Percentiles rank a stretch among this genome's conserved stretches.
These are phyloP conservation scores for Aspergillaceae sp. DNA, from an alignment of 2,329 filamentous ascomycete genomes.

Conservation along the genomic window DNA sequence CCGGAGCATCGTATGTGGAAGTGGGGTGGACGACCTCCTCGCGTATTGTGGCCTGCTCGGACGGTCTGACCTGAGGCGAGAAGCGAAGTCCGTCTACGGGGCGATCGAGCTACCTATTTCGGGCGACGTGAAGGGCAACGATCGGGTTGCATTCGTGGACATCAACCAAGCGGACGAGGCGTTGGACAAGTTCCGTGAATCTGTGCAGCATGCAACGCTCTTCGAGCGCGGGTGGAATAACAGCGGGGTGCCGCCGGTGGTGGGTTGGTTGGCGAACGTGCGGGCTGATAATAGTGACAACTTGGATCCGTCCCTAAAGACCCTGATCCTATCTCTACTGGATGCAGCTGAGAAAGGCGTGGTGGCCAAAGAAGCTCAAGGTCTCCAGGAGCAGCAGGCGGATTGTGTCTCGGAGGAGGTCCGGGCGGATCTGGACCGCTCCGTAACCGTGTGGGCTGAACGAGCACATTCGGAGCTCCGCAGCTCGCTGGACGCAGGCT, in stretches of 20 bases:
- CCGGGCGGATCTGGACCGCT: constrained; percentile 46
- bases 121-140: constrained; percentile 19
- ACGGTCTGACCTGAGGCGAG: constrained; percentile 22
- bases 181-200: constrained; percentile 58
- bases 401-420: constrained; percentile 35
- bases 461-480: constrained; percentile 75
- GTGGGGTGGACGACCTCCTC: constrained; percentile 60
- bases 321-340: constrained; percentile 60
- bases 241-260: constrained; percentile 58
- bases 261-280: constrained; percentile 52
- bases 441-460: constrained; percentile 66
- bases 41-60: constrained; percentile 26
- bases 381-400: constrained; percentile 20
- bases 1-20: constrained; percentile 63
- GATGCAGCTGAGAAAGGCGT: constrained; percentile 29
- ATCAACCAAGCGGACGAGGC: constrained; percentile 54
- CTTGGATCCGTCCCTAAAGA: constrained; percentile 58
- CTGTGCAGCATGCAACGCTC: constrained; percentile 58
- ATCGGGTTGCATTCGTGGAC: constrained; percentile 50
- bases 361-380: constrained; percentile 19
- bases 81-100: constrained; percentile 25
- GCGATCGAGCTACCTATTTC: constrained; percentile 41
- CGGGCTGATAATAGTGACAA: constrained; percentile 28
- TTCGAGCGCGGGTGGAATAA: constrained; percentile 68
- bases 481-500: constrained; percentile 67